Evolutionary conservation across 306 rosid genomes (phyloP).

Genomic region (Glycyrrhiza uralensis): DNA sequence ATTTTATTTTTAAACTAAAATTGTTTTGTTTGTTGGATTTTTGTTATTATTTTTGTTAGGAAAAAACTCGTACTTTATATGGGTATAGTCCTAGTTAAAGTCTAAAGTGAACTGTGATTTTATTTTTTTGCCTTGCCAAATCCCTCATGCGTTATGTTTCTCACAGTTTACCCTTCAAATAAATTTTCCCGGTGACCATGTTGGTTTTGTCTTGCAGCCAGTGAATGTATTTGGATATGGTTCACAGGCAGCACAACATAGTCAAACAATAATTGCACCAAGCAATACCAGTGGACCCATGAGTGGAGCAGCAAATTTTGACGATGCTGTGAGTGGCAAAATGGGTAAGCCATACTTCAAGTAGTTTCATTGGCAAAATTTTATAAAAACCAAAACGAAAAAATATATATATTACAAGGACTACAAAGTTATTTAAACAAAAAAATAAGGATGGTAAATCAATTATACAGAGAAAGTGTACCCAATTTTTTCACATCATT

Average conservation of each 20-base stretch:
- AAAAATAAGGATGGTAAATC: not conserved
- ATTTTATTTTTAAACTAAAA: too few relatives aligned
- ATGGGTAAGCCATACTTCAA: slow-evolving; percentile 16
- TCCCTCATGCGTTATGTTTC: not conserved
- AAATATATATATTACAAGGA: too few relatives aligned
- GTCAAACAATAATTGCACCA: slow-evolving; percentile 45
- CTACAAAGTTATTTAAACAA: too few relatives aligned
- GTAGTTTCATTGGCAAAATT: not conserved
- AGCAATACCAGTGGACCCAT: slow-evolving; percentile 37
- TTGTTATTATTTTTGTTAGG: too few relatives aligned
- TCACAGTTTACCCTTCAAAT: not conserved
- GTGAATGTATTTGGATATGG: slow-evolving; percentile 57
- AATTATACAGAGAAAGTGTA: not conserved
- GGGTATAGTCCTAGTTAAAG: too few relatives aligned
- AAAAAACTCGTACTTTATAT: too few relatives aligned
- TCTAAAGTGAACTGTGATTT: not conserved
- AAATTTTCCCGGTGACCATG: not conserved
- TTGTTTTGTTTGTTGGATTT: too few relatives aligned
- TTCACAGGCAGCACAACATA: slow-evolving; percentile 46
- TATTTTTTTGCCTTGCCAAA: not conserved
- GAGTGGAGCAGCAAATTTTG: slow-evolving; percentile 37
- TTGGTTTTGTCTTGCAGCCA: slow-evolving; percentile 41
- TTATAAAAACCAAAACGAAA: too few relatives aligned
- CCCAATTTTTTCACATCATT: too few relatives aligned
- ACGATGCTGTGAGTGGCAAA: slow-evolving; percentile 38